phyloP scores from a whole-genome alignment of 345 rosid genomes.

The Psidium friedrichsthalianum region DNA sequence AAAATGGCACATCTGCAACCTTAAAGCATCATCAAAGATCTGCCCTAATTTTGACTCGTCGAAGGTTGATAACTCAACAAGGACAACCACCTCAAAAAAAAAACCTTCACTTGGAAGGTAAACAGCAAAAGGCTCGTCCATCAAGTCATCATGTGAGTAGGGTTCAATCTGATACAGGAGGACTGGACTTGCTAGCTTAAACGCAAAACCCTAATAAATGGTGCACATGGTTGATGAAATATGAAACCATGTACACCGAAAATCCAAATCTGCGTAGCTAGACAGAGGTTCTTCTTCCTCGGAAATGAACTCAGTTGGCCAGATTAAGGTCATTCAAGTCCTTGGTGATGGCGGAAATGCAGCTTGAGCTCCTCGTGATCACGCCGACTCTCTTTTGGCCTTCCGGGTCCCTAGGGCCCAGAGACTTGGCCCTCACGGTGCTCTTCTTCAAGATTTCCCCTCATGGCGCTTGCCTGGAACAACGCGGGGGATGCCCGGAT shows the following conservation, averaged over 20 bases:
- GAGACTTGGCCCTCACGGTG: slow-evolving; percentile 34
- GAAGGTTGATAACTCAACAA: not conserved
- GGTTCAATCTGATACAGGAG: not conserved
- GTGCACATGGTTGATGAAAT: not conserved
- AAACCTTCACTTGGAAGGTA: not conserved
- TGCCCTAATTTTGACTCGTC: not conserved
- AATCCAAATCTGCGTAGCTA: not conserved
- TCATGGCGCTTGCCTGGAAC: slow-evolving; percentile 84
- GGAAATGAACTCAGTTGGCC: not conserved
- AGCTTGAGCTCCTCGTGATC: slow-evolving; percentile 71
- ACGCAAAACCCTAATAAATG: not conserved
- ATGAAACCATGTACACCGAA: not conserved
- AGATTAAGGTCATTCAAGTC: slow-evolving; percentile 27
- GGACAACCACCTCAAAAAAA: not conserved
- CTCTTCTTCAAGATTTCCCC: slow-evolving; percentile 59
- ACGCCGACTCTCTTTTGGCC: slow-evolving; percentile 22
- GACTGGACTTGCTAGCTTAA: not conserved
- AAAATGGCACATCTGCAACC: not conserved
- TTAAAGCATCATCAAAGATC: not conserved
- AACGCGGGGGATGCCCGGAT: slow-evolving; percentile 73
- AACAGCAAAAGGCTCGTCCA: not conserved
- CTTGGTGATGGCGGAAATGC: slow-evolving; percentile 68
- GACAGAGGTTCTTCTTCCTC: not conserved
- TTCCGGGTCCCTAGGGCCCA: slow-evolving; percentile 26
- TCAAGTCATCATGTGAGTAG: not conserved